Evolutionary conservation across 805 yeast genomes (phyloP).

Genomic region (Deakozyma indianensis): DNA sequence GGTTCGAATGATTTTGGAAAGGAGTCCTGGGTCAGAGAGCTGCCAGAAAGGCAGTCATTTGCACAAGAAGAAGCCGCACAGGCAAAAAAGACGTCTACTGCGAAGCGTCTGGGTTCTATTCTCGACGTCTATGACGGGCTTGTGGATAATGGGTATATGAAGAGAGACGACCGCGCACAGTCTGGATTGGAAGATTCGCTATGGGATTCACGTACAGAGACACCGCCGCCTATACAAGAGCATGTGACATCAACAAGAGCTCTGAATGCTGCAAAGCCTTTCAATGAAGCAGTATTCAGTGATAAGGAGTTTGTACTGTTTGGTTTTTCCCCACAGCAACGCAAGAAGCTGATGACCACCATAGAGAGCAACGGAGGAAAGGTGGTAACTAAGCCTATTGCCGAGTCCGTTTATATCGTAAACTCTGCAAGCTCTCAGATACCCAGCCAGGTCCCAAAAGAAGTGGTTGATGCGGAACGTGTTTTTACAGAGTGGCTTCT

Average conservation of each 20-base stretch:
- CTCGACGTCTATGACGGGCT: not conserved
- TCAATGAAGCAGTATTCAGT: not conserved
- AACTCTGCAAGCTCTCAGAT: conserved; percentile 15
- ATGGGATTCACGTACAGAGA: not conserved
- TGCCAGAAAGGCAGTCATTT: conserved; percentile 5
- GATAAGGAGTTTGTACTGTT: not conserved
- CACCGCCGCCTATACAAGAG: conserved; percentile 2
- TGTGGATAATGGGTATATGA: not conserved
- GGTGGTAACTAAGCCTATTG: conserved; percentile 6
- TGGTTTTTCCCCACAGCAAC: not conserved
- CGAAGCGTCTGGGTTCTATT: conserved; percentile 1
- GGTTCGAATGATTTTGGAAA: conserved; percentile 12
- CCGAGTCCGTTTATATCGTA: conserved; percentile 11
- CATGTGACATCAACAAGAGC: conserved; percentile 6
- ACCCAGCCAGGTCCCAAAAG: conserved; percentile 9
- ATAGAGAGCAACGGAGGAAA: not conserved
- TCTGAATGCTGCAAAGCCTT: not conserved
- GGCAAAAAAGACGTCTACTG: not conserved
- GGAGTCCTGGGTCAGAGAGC: conserved; percentile 19
- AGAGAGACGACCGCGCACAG: not conserved
- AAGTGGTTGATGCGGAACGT: conserved; percentile 10
- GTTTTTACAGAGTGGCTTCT: conserved; percentile 69
- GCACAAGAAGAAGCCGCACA: conserved; percentile 2
- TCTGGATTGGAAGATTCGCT: not conserved
- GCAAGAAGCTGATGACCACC: not conserved